Base-by-base conservation (phyloP, 1,284 basidiomycete genomes). In the Tremellales sp. region DNA sequence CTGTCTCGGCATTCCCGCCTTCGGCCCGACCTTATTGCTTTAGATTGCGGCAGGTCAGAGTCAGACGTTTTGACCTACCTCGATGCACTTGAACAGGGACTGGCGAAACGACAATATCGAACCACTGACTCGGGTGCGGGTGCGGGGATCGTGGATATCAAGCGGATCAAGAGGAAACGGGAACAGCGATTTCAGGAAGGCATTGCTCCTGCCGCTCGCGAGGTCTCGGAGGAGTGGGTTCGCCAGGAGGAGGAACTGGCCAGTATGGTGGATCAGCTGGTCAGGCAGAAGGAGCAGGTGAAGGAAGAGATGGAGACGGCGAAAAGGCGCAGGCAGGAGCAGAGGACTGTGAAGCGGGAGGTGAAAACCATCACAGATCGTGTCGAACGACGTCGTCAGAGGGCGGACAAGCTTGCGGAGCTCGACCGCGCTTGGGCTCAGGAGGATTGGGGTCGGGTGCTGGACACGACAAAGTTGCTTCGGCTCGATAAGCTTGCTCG, bases 1-100 rank as follows among this genome's bases (percentile, higher is more conserved):
- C 69, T 88, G 13, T 64, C 76, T 13, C 66, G 81, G 0, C 77
- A 84, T 65, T 87, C 85, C n/a, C 79, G 84, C 21, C 72, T 82
- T 17, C 75, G 84, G 19, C 83, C 85, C 1, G 86, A 89, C 64
- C 76, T 87, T 40, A 84, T 88, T 47, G 81, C 85, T 0, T 74
- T 71, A n/a, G 78, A 80, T 45, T 73, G 87, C 29, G 48, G 54
- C 4, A 87, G 86, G 70, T 79, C 75, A 12, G 69, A 80, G 2
- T 62, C 77, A 13, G 83, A 87, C 46, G 82, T 87, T 23, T 80
- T 77, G 44, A 66, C 78, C 3, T 87, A 85, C 59, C 69, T 87
- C 48, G 75, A 79, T 22, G 44, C 73, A 12, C 76, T 87, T 23
- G 57, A 58, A 2, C 44, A 47, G 2, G 60, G 54, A 3, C 66